Conservation (phyloP, 768 basidiomycete species). For the Russula abietina region DNA sequence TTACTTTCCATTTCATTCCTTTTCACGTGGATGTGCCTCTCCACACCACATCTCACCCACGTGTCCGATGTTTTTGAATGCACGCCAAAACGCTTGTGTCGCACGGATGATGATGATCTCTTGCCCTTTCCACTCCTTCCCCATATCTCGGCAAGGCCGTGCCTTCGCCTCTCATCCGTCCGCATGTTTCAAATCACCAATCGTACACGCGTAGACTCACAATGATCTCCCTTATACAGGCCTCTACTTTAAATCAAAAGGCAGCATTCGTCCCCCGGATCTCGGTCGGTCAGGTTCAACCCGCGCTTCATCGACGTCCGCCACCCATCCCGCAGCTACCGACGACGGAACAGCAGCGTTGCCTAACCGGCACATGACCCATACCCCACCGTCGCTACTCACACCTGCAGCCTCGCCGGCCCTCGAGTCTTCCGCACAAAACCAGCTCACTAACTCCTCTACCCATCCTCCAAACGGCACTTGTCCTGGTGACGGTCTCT, state of each 20-base stretch:
- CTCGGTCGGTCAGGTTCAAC: slow-evolving; percentile 35
- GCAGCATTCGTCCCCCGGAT: slow-evolving; percentile 64
- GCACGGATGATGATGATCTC: slow-evolving; percentile 24
- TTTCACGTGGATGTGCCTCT: slow-evolving; percentile 29
- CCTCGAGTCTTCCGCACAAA: slow-evolving; percentile 27
- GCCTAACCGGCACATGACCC: slow-evolving; percentile 27
- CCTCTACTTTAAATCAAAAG: slow-evolving; percentile 79
- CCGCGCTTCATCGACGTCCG: slow-evolving; percentile 22
- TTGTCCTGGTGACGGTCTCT: slow-evolving; percentile 97
- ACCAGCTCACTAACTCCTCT: slow-evolving; percentile 21
- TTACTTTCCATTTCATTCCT: slow-evolving; percentile 33
- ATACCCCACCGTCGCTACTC: slow-evolving; percentile 34
- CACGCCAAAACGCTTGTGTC: slow-evolving; percentile 26
- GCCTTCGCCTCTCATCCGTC: slow-evolving; percentile 15
- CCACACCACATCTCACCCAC: slow-evolving; percentile 32
- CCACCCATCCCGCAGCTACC: slow-evolving; percentile 29
- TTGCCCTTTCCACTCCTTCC: slow-evolving; percentile 9
- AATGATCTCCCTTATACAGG: slow-evolving; percentile 40
- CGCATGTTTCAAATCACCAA: slow-evolving; percentile 21
- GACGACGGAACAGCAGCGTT: slow-evolving; percentile 30
- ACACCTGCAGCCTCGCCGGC: slow-evolving; percentile 32
- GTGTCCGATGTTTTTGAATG: slow-evolving; percentile 31
- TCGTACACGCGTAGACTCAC: slow-evolving; percentile 19
- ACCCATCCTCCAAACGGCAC: slow-evolving; percentile 48
- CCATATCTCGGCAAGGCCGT: slow-evolving; percentile 23